Base-by-base conservation (phyloP, 2,329 filamentous ascomycete genomes). In the Fonsecaea monophora region DNA sequence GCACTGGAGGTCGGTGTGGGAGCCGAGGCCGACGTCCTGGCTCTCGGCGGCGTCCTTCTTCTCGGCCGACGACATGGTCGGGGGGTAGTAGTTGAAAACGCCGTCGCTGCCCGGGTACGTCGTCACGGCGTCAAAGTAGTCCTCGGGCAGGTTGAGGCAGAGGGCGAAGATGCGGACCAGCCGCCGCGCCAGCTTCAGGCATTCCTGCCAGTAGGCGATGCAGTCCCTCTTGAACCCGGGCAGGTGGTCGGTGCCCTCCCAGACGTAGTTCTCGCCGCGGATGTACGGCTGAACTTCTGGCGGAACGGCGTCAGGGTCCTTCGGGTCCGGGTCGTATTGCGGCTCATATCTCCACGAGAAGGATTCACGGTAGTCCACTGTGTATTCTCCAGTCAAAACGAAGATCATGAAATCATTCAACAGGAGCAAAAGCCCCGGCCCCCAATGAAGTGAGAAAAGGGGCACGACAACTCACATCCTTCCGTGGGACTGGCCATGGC, bases 151-250 rank as follows among this genome's bases (percentile, higher is more conserved):
- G 10, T 81, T 80, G 1, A 89, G 78, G 4, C 82, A 82, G 2
- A 89, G 77, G 0, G 86, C 86, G 70, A 89, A 87, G 6, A 82
- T 76, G 4, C 79, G 77, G 2, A 85, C 81, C 37, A 89, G 73
- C 40, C 78, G 80, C 25, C 86, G 79, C 0, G 85, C 82, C 1
- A 89, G 77, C 0, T 70, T 77, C 10, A 89, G 77, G 42, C 83
- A 84, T 6, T 78, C 75, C 21, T 76, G 73, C 78, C 83, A 86
- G 71, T 87, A 86, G 0, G 70, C 70, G 8, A 85, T 70, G 2
- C 81, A 75, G 15, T 81, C 80, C 0, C 79, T 69, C 68, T 83
- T 75, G 88, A 86, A 5, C 74, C 73, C 10, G 82, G 82, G 0
- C 85, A 66, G 67, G 66, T 85, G 81, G 1, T 74, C 71, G 1